Percentiles rank a stretch among this genome's conserved stretches.
phyloP scores from a whole-genome alignment of 495 filamentous ascomycete genomes.

The Aspergillus ostianus region DNA sequence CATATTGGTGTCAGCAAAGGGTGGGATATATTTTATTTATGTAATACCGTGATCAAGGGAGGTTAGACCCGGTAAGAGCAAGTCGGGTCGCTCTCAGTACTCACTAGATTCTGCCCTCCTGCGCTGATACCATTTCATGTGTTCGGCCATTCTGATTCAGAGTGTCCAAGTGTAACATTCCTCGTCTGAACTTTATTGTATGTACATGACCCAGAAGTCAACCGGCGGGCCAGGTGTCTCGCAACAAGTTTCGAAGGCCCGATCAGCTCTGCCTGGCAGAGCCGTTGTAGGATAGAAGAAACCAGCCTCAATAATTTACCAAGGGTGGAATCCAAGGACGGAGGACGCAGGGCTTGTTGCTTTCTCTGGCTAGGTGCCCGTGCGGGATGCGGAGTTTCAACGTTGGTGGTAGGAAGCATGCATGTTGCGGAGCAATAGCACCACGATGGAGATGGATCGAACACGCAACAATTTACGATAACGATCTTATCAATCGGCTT shows the following conservation, averaged over 20 bases:
- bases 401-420: background rate
- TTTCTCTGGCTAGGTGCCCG: background rate
- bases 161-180: background rate
- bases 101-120: conserved; percentile 14
- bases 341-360: background rate
- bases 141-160: conserved; percentile 9
- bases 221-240: background rate
- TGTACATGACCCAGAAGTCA: conserved; percentile 19
- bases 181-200: conserved; percentile 2
- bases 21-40: background rate
- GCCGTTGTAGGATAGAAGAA: background rate
- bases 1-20: background rate
- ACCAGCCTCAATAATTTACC: background rate
- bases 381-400: background rate
- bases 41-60: background rate
- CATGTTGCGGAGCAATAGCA: background rate
- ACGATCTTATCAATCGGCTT: conserved; percentile 27
- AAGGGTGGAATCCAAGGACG: background rate
- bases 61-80: background rate
- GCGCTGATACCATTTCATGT: conserved; percentile 3
- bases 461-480: conserved; percentile 15
- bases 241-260: too few relatives aligned
- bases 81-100: background rate
- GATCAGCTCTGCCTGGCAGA: background rate
- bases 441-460: conserved; percentile 4